Conservation (phyloP, 2,329 filamentous ascomycete genomes). For the Fusarium duplospermum region DNA sequence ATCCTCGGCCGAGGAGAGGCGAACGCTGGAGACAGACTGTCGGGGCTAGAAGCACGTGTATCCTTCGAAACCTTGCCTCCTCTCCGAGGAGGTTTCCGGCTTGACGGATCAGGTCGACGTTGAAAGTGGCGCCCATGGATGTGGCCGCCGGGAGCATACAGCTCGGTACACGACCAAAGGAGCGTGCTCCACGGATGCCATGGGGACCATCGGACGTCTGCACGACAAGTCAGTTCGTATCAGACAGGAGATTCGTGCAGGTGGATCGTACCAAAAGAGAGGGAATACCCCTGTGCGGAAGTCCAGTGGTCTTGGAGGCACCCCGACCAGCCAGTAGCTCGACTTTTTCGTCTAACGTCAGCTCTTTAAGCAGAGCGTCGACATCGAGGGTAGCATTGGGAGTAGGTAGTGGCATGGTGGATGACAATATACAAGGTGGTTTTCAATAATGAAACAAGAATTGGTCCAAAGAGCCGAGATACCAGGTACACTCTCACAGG, state of each 20-base stretch:
- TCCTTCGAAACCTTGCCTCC: neutral
- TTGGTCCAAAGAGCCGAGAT: neutral
- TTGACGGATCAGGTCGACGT: neutral
- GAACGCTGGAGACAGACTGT: neutral
- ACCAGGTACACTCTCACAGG: neutral
- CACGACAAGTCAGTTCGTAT: neutral
- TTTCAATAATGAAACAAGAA: neutral
- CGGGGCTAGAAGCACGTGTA: neutral
- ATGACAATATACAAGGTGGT: neutral
- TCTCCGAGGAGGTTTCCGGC: neutral
- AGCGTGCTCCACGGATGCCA: neutral
- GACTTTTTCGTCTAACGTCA: constrained; percentile 37
- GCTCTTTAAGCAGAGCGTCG: constrained; percentile 20
- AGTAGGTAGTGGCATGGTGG: neutral
- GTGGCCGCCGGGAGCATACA: neutral
- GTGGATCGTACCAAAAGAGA: constrained; percentile 13
- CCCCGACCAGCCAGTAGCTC: constrained; percentile 35
- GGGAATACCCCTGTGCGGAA: constrained; percentile 23
- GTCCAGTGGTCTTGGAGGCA: constrained; percentile 28
- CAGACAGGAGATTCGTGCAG: neutral
- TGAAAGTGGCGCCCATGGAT: neutral
- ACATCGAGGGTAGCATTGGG: constrained; percentile 4
- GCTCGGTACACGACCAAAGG: neutral
- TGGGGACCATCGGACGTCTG: neutral
- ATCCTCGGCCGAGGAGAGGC: neutral